phyloP scores from a whole-genome alignment of 2,329 filamentous ascomycete species.

The Rutstroemia sp. region DNA sequence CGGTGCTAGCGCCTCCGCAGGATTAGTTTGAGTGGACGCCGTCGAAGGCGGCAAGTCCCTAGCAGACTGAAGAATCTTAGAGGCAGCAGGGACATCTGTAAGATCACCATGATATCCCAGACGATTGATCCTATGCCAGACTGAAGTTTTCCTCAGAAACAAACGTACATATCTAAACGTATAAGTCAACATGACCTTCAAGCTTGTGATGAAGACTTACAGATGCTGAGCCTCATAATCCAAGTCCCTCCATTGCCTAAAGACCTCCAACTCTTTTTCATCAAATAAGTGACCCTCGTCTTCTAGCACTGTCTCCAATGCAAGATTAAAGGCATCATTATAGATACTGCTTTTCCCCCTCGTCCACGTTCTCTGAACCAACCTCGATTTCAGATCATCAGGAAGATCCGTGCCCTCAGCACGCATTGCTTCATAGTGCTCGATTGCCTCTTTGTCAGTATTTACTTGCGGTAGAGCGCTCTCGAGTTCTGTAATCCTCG shows the following conservation, averaged over 20 bases:
- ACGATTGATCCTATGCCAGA: conserved; percentile 78
- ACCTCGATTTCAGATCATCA: conserved; percentile 37
- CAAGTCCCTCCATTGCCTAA: conserved; percentile 65
- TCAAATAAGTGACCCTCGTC: conserved; percentile 87
- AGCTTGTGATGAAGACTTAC: conserved; percentile 41
- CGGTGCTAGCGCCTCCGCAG: conserved; percentile 41
- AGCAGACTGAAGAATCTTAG: conserved; percentile 52
- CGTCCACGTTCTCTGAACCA: conserved; percentile 57
- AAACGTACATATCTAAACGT: conserved; percentile 71
- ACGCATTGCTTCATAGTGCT: conserved; percentile 65
- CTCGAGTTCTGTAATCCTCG: conserved; percentile 58
- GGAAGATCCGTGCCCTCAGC: conserved; percentile 30
- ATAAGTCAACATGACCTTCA: background rate
- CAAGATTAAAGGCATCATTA: conserved; percentile 93
- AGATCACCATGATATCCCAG: conserved; percentile 81
- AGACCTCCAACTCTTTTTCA: conserved; percentile 67
- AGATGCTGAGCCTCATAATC: conserved; percentile 86
- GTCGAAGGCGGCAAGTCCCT: conserved; percentile 44
- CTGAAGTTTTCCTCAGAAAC: conserved; percentile 84
- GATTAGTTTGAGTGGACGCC: conserved; percentile 22
- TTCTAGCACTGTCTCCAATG: conserved; percentile 79
- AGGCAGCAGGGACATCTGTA: conserved; percentile 60
- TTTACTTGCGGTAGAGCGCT: conserved; percentile 61
- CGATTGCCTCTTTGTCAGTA: conserved; percentile 63
- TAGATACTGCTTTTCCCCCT: conserved; percentile 84